A percentile compares a stretch with the other conserved stretches of the same genome.
These are phyloP conservation scores for Houttuynia cordata DNA, from an alignment of 164 flowering plant species.

Conservation along the genomic window DNA sequence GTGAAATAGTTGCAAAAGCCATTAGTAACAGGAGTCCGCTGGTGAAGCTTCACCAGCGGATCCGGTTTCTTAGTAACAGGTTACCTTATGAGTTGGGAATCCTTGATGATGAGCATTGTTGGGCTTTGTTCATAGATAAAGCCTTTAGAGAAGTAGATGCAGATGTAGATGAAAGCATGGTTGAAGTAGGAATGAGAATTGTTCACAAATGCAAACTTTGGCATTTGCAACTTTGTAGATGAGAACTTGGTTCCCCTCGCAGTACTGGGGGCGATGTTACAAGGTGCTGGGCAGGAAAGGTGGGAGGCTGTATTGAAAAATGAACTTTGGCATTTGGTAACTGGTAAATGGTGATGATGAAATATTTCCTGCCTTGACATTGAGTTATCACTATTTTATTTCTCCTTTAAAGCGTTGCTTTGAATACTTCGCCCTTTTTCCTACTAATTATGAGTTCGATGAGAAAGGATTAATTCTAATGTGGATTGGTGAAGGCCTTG, in stretches of 20 bases:
- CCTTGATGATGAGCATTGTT: slow-evolving; percentile 5
- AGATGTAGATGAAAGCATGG: neutral
- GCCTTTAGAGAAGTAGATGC: too few relatives aligned
- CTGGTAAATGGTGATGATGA: too few relatives aligned
- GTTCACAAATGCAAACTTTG: slow-evolving; percentile 9
- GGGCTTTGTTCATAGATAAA: slow-evolving; percentile 5
- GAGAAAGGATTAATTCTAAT: too few relatives aligned
- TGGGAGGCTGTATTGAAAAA: too few relatives aligned
- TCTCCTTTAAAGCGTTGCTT: slow-evolving; percentile 9
- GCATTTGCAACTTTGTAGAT: too few relatives aligned
- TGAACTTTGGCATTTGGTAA: too few relatives aligned
- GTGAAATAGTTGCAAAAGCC: slow-evolving; percentile 1
- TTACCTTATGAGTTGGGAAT: neutral
- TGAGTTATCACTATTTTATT: slow-evolving; percentile 10
- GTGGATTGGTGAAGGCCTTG: neutral
- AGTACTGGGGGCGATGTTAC: too few relatives aligned
- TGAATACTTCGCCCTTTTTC: slow-evolving; percentile 3
- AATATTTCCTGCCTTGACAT: too few relatives aligned
- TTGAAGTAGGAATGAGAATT: slow-evolving; percentile 11
- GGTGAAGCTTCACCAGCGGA: too few relatives aligned
- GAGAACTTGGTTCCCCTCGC: slow-evolving; percentile 11
- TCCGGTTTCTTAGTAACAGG: too few relatives aligned
- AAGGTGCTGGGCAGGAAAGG: too few relatives aligned
- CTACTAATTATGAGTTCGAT: too few relatives aligned
- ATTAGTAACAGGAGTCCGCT: slow-evolving; percentile 1